Evolutionary conservation across 176 grass and related monocot species (phyloP), one percentile per base, ranked within the genome.

Genomic region (Triticum dicoccoides): DNA sequence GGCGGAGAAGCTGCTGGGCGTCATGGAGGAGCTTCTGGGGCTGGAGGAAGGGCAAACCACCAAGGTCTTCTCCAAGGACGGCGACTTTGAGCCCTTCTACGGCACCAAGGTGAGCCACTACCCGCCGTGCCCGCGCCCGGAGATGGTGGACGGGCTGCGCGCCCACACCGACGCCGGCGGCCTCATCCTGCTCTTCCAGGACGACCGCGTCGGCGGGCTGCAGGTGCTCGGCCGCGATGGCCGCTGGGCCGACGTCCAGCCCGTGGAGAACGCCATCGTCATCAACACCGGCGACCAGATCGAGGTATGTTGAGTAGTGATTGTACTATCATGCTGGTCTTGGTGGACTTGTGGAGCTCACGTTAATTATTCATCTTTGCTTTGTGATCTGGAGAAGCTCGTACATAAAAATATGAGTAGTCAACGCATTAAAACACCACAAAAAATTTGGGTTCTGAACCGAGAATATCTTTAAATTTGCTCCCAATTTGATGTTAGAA

Each of bases 241-340:
- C 71, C 12, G 11, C 11, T 98, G 96, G 96, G n/a, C 84, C 80
- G 88, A 98, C 78, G 96, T 94, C 25, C 96, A 95, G 84, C 93
- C 96, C 27, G 9, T 98, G 32, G 65, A 83, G 35, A 84, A 98
- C 77, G 88, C 96, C 88, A 94, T 98, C 83, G 96, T 98, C 30
- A 87, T 98, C 84, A 98, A 98, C 93, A 98, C 91, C n/a, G 96
- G 96, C 23, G 96, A 98, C 69, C 96, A 98, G 86, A 91, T 98
- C 41, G 96, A 98, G 91, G 89, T 54, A 37, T 32, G 69, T 77
- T 11, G 73, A 54, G 51, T 54, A 54, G 15, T 17, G 24, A 76
- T 54, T 54, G 17, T 21, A 58, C 6, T 37, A 69, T 34, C 65
- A 69, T 70, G 74, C 47, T 77, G 47, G 74, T 77, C 74, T 65